Percentiles rank a stretch among this genome's conserved stretches.
phyloP scores from a whole-genome alignment of 129 eudicot genomes.

The Flaveria sonorensis region DNA sequence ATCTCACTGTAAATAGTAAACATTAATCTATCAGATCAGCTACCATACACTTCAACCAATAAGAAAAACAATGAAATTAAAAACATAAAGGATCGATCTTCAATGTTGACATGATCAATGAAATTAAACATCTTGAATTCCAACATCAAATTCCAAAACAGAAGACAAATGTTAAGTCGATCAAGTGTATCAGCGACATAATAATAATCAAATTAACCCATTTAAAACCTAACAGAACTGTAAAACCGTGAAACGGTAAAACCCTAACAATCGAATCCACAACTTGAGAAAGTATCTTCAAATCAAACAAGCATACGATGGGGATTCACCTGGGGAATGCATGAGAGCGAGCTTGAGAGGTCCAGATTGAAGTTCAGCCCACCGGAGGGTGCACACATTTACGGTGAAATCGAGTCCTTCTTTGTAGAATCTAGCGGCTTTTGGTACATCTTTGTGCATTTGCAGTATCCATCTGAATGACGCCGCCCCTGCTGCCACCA shows the following conservation, averaged over 20 bases:
- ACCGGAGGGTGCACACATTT: conserved; percentile 84
- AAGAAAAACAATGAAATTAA: too few species aligned
- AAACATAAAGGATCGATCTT: background rate
- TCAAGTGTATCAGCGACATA: too few species aligned
- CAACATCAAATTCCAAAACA: too few species aligned
- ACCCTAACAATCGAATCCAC: conserved; percentile 6
- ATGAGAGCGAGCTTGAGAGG: conserved; percentile 84
- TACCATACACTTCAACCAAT: background rate
- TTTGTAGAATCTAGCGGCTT: conserved; percentile 80
- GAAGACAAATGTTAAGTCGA: too few species aligned
- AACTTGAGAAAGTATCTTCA: background rate
- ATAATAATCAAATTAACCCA: too few species aligned
- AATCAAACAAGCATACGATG: background rate
- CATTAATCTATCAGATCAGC: too few species aligned
- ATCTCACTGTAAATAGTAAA: conserved; percentile 51
- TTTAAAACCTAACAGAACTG: background rate
- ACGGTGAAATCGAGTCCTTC: conserved; percentile 81
- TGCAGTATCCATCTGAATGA: conserved; percentile 81
- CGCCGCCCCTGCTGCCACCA: conserved; percentile 26
- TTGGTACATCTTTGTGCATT: conserved; percentile 90
- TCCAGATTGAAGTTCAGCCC: conserved; percentile 91
- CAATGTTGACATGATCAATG: background rate
- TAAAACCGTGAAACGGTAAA: background rate
- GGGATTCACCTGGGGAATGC: conserved; percentile 62
- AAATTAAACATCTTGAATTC: too few species aligned